These are phyloP conservation scores for Porogramme epimiltina DNA, from an alignment of 1,284 basidiomycete genomes.

Conservation along the genomic window DNA sequence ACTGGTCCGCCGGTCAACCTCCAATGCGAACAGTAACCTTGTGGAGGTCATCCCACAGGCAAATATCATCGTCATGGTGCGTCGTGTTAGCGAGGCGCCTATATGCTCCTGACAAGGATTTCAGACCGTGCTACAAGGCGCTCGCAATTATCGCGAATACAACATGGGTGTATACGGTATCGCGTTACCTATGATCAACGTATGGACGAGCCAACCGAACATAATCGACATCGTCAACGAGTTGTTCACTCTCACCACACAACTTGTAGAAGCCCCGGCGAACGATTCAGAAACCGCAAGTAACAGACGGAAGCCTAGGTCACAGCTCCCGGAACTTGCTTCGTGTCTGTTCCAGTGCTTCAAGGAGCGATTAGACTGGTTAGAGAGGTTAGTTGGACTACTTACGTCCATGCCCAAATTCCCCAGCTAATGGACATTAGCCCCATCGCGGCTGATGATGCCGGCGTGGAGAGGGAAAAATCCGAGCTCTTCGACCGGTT, in stretches of 20 bases:
- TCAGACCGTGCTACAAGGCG: slow-evolving; percentile 74
- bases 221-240: slow-evolving; percentile 73
- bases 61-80: slow-evolving; percentile 71
- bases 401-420: not conserved
- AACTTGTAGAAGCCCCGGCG: slow-evolving; percentile 43
- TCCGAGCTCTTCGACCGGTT: slow-evolving; percentile 68
- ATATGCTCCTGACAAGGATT: not conserved
- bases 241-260: slow-evolving; percentile 73
- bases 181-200: slow-evolving; percentile 66
- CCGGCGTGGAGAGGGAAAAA: slow-evolving; percentile 51
- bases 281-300: slow-evolving; percentile 26
- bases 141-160: slow-evolving; percentile 73
- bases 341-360: slow-evolving; percentile 70
- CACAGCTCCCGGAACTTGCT: slow-evolving; percentile 76
- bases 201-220: slow-evolving; percentile 81
- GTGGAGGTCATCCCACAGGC: slow-evolving; percentile 63
- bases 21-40: slow-evolving; percentile 42
- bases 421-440: slow-evolving; percentile 30
- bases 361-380: slow-evolving; percentile 73
- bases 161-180: slow-evolving; percentile 80
- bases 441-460: slow-evolving; percentile 44
- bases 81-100: slow-evolving; percentile 19
- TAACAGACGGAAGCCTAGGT: slow-evolving; percentile 40
- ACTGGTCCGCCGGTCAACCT: slow-evolving; percentile 42
- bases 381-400: slow-evolving; percentile 53